Conservation (phyloP, 306 rosid genomes). For the Cotoneaster glaucophyllus region DNA sequence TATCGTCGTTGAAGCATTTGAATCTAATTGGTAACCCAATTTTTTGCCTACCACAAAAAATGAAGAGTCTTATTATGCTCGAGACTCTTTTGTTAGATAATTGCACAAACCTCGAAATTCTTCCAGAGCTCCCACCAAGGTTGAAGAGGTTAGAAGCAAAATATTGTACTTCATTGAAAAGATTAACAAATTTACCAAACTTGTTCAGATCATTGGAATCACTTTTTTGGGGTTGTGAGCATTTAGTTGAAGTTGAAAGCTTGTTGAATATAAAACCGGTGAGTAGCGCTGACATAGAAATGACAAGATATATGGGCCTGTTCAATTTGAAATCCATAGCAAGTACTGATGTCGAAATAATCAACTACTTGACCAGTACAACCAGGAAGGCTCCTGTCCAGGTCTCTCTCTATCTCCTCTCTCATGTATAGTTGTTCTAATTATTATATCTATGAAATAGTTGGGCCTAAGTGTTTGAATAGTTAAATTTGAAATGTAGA, state of each 20-base stretch:
- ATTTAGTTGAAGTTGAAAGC: background rate
- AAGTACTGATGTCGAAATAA: background rate
- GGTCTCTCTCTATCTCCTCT: background rate
- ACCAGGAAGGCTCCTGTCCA: background rate
- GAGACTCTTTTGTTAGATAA: background rate
- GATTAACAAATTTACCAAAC: background rate
- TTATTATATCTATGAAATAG: background rate
- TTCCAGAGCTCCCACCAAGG: background rate
- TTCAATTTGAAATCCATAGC: background rate
- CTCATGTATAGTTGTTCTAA: no score
- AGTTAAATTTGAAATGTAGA: background rate
- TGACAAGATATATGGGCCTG: background rate
- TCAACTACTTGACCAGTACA: background rate
- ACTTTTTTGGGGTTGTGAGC: background rate
- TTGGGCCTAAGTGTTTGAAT: no score
- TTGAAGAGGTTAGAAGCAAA: background rate
- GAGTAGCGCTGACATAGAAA: background rate
- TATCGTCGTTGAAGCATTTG: background rate
- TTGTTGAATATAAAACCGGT: constrained; percentile 9
- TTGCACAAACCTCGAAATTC: background rate
- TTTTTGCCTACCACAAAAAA: background rate
- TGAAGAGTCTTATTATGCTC: background rate
- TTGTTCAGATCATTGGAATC: background rate
- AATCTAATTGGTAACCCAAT: background rate
- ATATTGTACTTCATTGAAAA: background rate